A percentile compares a stretch with the other conserved stretches of the same genome.
Evolutionary conservation across 441 rosid species (phyloP).

Genomic region (Pelargonium myrrhifolium): DNA sequence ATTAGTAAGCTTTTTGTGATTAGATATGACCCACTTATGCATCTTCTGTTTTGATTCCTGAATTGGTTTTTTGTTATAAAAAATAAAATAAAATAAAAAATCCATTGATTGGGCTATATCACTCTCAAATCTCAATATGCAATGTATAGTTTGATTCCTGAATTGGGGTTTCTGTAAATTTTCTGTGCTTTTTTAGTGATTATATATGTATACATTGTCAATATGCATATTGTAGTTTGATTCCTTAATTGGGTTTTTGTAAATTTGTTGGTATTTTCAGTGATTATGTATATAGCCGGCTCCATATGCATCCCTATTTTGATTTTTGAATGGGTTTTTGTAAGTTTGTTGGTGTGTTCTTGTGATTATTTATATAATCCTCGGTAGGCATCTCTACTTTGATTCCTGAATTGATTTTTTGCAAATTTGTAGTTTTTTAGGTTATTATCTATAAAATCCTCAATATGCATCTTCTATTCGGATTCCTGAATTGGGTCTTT

Average conservation of each 20-base stretch:
- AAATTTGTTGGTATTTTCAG: neutral
- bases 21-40: no score
- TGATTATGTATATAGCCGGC: no score
- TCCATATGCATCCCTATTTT: neutral
- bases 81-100: no score
- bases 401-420: neutral
- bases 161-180: neutral
- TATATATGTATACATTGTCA: no score
- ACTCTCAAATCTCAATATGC: no score
- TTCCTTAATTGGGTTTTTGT: neutral
- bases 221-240: neutral
- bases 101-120: no score
- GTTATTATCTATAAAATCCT: neutral
- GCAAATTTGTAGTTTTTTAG: neutral
- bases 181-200: neutral
- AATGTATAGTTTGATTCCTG: neutral
- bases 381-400: neutral
- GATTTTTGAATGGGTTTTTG: neutral
- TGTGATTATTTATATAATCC: neutral
- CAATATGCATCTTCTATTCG: neutral
- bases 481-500: no score
- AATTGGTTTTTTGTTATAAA: no score
- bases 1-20: no score
- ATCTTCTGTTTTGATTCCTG: no score
- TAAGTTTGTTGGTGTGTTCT: neutral